Conservation (phyloP, 208 protist genomes). For the Trypanosoma melophagium region DNA sequence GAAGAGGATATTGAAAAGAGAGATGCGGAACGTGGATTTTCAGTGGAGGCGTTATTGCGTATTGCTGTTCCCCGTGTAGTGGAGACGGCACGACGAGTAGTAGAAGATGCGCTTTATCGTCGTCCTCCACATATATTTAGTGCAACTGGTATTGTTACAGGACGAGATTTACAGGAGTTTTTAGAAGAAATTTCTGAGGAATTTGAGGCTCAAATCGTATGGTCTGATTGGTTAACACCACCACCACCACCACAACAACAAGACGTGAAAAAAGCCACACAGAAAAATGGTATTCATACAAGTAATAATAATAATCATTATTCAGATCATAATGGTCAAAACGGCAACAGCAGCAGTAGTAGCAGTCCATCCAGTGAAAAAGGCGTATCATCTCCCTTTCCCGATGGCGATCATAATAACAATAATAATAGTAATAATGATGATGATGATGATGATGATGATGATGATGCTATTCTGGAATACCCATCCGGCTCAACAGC, state of each 20-base stretch:
- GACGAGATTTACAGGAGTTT: conserved; percentile 36
- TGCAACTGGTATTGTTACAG: conserved; percentile 40
- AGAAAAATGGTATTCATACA: not conserved
- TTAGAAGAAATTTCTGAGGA: conserved; percentile 35
- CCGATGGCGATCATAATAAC: not conserved
- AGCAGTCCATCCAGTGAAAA: not conserved
- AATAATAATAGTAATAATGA: not conserved
- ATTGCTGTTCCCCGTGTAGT: conserved; percentile 47
- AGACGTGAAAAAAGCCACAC: conserved; percentile 22
- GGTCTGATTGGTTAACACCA: conserved; percentile 40
- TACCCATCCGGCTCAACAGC: conserved; percentile 43
- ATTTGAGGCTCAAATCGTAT: conserved; percentile 46
- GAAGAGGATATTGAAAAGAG: conserved; percentile 29
- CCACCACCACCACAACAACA: not conserved
- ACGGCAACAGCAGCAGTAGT: not conserved
- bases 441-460: not conserved
- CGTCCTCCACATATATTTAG: conserved; percentile 40
- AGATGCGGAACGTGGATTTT: conserved; percentile 38
- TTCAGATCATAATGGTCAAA: not conserved
- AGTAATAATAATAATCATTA: not conserved
- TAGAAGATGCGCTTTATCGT: conserved; percentile 33
- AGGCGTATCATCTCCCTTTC: not conserved
- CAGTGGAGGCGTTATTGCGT: conserved; percentile 43
- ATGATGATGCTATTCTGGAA: conserved; percentile 35
- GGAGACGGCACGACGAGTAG: conserved; percentile 32